Conservation (phyloP, 1,284 basidiomycete species). For the Hemileia vastatrix region DNA sequence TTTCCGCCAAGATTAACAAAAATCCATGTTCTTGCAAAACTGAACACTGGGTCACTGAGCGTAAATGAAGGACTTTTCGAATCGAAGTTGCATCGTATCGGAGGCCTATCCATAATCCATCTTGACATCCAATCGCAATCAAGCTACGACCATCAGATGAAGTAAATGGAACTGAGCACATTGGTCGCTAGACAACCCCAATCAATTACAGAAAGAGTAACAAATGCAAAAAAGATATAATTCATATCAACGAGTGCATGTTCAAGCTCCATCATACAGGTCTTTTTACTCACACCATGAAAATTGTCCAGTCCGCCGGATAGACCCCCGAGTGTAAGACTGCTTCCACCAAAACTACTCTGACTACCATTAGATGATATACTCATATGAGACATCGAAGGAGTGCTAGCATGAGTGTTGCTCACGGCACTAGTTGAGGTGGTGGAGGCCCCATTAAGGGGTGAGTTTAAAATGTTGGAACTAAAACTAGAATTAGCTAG, state of each 20-base stretch:
- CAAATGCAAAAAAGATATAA: background rate
- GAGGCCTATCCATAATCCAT: slow-evolving; percentile 95
- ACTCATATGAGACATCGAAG: slow-evolving; percentile 2
- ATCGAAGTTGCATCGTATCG: slow-evolving; percentile 75
- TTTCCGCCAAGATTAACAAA: slow-evolving; percentile 86
- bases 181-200: slow-evolving; percentile 17
- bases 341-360: background rate
- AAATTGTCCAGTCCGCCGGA: background rate
- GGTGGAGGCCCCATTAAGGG: slow-evolving; percentile 5
- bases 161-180: slow-evolving; percentile 29
- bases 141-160: slow-evolving; percentile 72
- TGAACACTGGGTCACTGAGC: slow-evolving; percentile 81
- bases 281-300: background rate
- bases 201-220: background rate
- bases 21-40: slow-evolving; percentile 91
- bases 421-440: slow-evolving; percentile 4
- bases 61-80: slow-evolving; percentile 75
- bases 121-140: slow-evolving; percentile 84
- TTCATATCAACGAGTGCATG: background rate
- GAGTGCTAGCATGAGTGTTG: slow-evolving; percentile 1
- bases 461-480: background rate
- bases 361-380: background rate
- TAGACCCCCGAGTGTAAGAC: background rate
- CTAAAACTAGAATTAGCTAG: no score
- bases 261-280: no score